Conservation (phyloP, 345 rosid genomes). For the Eucalyptus viminalis region DNA sequence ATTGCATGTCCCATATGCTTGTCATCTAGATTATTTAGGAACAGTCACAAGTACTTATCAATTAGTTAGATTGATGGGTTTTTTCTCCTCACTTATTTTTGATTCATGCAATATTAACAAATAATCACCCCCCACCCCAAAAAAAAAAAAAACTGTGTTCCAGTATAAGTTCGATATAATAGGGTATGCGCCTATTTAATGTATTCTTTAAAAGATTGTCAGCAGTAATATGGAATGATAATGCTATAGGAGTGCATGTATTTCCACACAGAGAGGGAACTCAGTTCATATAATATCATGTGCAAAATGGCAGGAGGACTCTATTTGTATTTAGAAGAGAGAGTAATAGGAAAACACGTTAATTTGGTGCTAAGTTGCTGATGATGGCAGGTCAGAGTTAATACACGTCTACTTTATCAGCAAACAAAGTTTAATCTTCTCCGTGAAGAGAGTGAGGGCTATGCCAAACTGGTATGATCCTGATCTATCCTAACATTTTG, state of each 20-base stretch:
- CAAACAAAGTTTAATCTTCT: conserved; percentile 97
- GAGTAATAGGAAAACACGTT: background rate
- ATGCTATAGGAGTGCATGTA: background rate
- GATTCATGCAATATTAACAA: background rate
- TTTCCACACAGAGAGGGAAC: background rate
- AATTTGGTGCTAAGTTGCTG: background rate
- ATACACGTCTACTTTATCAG: conserved; percentile 96
- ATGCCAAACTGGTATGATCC: conserved; percentile 85
- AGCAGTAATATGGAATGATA: background rate
- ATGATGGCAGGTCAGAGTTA: conserved; percentile 79
- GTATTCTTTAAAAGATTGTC: background rate
- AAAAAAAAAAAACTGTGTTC: background rate
- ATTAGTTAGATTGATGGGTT: background rate
- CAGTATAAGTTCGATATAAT: background rate
- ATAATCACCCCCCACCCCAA: background rate
- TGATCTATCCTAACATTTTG: background rate
- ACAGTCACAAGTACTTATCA: background rate
- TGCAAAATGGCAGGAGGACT: background rate
- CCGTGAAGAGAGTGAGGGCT: conserved; percentile 99
- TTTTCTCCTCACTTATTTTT: background rate
- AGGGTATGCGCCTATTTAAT: background rate
- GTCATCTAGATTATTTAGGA: background rate
- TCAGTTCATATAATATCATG: background rate
- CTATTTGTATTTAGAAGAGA: background rate
- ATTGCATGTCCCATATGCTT: background rate